Evolutionary conservation across 768 basidiomycete genomes (phyloP).

Genomic region (Cystobasidium tubakii): DNA sequence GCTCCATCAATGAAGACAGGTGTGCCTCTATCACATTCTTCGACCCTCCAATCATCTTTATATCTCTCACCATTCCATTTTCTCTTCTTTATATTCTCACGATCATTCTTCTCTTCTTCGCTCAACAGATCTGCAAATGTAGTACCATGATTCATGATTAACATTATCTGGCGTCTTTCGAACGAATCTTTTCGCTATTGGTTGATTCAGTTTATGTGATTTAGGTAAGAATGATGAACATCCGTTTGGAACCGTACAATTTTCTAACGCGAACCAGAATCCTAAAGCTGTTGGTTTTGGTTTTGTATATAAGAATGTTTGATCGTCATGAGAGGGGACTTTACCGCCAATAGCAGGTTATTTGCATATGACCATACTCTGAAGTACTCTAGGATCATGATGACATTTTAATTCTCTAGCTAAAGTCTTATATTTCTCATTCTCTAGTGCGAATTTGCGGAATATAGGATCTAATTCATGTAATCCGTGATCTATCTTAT

Average conservation of each 20-base stretch:
- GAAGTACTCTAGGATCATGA: constrained; percentile 61
- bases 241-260: constrained; percentile 73
- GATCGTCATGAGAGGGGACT: constrained; percentile 92
- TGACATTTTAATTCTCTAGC: constrained; percentile 77
- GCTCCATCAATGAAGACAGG: constrained; percentile 88
- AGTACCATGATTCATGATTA: constrained; percentile 62
- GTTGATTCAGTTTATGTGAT: constrained; percentile 64
- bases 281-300: constrained; percentile 80
- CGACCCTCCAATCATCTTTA: constrained; percentile 12
- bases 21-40: constrained; percentile 58
- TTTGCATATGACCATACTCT: constrained; percentile 90
- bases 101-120: constrained; percentile 35
- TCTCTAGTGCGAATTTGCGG: constrained; percentile 70
- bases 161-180: constrained; percentile 58
- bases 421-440: constrained; percentile 62
- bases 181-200: constrained; percentile 78
- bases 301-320: constrained; percentile 74
- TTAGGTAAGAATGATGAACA: constrained; percentile 84
- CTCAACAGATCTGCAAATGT: constrained; percentile 57
- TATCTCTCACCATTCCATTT: neutral
- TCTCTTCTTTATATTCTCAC: neutral
- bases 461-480: constrained; percentile 81
- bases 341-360: constrained; percentile 81
- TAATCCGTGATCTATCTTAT: constrained; percentile 74
- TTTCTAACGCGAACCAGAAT: constrained; percentile 92